Base-by-base conservation (phyloP, 345 rosid genomes). In the Brassica incana region DNA sequence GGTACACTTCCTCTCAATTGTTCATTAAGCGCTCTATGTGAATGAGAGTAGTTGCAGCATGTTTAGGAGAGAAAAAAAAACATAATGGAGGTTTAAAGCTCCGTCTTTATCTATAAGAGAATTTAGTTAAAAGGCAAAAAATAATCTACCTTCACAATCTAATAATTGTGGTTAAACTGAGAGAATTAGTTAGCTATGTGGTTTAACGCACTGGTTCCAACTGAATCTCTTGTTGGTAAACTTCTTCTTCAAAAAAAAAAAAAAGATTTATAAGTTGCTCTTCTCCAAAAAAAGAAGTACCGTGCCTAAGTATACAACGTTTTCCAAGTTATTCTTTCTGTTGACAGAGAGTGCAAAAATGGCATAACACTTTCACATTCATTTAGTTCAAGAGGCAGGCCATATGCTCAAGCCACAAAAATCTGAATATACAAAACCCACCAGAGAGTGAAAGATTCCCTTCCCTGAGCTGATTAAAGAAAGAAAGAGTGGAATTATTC, bases 31-130 rank as follows among this genome's bases (percentile, higher is more conserved):
- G 93, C 99, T 84, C 78, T 87, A 56, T 82, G 48, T 3, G 99
- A 89, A 79, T 92, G 30, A 27, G 92, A 74, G 66, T 78, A 0
- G 99, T 88, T 1, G 97, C 93, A 1, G 92, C 97, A 97, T 91
- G 86, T 72, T 32, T 48, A 23, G 6, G 62, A 23, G 30, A 48
- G 20, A 6, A 20, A 20, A 20, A 20, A 18, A 64, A 58, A 0
- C 38, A 43, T 2, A 32, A 60, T 43, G 52, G 18, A 58, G 35
- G 8, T 67, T 52, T 8, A 33, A 25, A 8, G 27, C 65, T 62
- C 11, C 15, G 8, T 18, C 3, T 14, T 32, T 20, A 20, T 56
- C 27, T 33, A 27, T 2, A 30, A 30, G 9, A 20, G 29, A 35
- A 9, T 10, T 25, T 45, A 7, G 59, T 64, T 27, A 50, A 2